phyloP scores from a whole-genome alignment of 108 stramenopile genomes.

The Pseudonitzschia pungens region DNA sequence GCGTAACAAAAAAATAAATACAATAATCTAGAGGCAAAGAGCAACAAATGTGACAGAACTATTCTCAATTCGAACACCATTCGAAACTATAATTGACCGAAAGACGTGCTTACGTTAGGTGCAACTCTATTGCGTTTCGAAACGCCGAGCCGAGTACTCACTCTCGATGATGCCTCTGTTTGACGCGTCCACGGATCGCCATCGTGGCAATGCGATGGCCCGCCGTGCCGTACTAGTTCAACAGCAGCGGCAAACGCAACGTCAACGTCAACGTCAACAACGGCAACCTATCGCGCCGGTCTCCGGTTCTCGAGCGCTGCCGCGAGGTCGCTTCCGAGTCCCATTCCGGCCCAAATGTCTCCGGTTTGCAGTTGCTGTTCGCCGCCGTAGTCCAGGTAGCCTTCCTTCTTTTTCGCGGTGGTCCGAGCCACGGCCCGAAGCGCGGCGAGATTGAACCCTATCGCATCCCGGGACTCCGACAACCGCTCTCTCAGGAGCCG shows the following conservation, averaged over 20 bases:
- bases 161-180: no score
- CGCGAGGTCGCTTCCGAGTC: constrained; percentile 54
- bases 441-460: constrained; percentile 84
- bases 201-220: no score
- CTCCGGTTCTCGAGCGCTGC: constrained; percentile 33
- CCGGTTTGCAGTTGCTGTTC: constrained; percentile 19
- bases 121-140: no score
- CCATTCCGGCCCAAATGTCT: constrained; percentile 71
- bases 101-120: constrained; percentile 34
- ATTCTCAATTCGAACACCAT: no score
- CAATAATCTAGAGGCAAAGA: no score
- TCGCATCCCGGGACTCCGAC: constrained; percentile 62
- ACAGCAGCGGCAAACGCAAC: no score
- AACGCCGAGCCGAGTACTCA: no score
- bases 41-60: no score
- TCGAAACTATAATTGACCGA: constrained; percentile 21
- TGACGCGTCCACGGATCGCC: no score
- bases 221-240: no score
- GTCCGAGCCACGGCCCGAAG: constrained; percentile 50
- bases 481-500: constrained; percentile 53
- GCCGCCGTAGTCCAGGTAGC: constrained; percentile 26
- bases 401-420: constrained; percentile 38
- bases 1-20: no score
- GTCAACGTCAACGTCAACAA: not conserved
- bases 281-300: constrained; percentile 1